Evolutionary conservation across 768 basidiomycete species (phyloP).

Genomic region (Amanita rimosa): DNA sequence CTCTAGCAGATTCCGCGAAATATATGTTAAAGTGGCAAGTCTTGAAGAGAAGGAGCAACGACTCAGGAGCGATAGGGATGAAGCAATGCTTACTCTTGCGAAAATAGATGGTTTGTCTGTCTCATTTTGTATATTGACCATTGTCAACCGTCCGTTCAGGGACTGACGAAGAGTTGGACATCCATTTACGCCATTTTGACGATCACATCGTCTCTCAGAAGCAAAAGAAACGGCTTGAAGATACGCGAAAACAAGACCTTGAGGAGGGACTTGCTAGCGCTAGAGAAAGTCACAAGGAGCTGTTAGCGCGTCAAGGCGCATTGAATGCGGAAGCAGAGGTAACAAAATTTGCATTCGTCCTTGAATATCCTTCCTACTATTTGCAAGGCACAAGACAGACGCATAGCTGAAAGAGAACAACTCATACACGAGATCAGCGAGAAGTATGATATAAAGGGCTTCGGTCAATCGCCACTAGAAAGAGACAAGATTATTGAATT

Average conservation of each 20-base stretch:
- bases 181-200: slow-evolving; percentile 47
- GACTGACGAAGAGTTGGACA: slow-evolving; percentile 59
- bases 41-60: slow-evolving; percentile 52
- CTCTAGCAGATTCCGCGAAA: slow-evolving; percentile 77
- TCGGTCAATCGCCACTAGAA: slow-evolving; percentile 56
- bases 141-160: slow-evolving; percentile 27
- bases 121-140: background rate
- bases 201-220: slow-evolving; percentile 41
- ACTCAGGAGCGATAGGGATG: slow-evolving; percentile 48
- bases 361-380: background rate
- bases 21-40: slow-evolving; percentile 60
- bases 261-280: slow-evolving; percentile 45
- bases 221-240: slow-evolving; percentile 33
- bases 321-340: slow-evolving; percentile 70
- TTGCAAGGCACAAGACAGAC: slow-evolving; percentile 59
- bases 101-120: slow-evolving; percentile 54
- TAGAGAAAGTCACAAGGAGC: slow-evolving; percentile 41
- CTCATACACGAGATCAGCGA: slow-evolving; percentile 60
- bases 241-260: slow-evolving; percentile 44
- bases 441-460: slow-evolving; percentile 65
- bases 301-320: slow-evolving; percentile 53
- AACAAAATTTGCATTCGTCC: background rate
- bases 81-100: slow-evolving; percentile 51
- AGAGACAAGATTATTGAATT: slow-evolving; percentile 68
- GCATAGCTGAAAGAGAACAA: slow-evolving; percentile 59